Evolutionary conservation across 495 filamentous ascomycete species (phyloP).

Genomic region (Copromyces sp.): DNA sequence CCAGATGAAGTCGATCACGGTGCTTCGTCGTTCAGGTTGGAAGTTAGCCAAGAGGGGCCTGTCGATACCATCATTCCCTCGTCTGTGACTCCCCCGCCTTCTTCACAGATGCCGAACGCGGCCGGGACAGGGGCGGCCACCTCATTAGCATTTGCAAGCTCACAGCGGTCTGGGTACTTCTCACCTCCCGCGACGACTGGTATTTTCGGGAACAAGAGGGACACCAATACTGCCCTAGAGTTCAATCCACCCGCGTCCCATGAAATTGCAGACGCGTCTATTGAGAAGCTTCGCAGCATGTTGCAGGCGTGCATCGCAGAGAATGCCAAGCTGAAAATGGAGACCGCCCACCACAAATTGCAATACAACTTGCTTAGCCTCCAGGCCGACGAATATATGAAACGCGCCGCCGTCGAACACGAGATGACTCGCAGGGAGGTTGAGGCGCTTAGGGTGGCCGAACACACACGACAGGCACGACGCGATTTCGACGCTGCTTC

Average conservation of each 20-base stretch:
- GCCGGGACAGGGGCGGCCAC: slow-evolving; percentile 19
- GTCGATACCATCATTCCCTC: slow-evolving; percentile 31
- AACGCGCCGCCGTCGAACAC: slow-evolving; percentile 84
- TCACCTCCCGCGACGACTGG: slow-evolving; percentile 46
- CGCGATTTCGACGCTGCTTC: slow-evolving; percentile 31
- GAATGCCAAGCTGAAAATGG: slow-evolving; percentile 59
- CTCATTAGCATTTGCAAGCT: slow-evolving; percentile 34
- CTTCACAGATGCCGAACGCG: slow-evolving; percentile 49
- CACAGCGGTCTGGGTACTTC: slow-evolving; percentile 32
- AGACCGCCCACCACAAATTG: slow-evolving; percentile 82
- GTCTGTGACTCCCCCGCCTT: slow-evolving; percentile 65
- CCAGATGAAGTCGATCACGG: slow-evolving; percentile 21
- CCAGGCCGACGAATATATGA: slow-evolving; percentile 75
- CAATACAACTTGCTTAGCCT: slow-evolving; percentile 82
- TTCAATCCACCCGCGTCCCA: slow-evolving; percentile 49
- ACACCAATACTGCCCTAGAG: slow-evolving; percentile 37
- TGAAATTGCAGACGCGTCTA: slow-evolving; percentile 52
- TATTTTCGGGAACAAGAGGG: slow-evolving; percentile 40
- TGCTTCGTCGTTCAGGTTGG: slow-evolving; percentile 26
- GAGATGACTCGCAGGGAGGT: slow-evolving; percentile 88
- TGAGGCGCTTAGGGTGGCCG: slow-evolving; percentile 64
- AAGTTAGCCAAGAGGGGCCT: slow-evolving; percentile 29
- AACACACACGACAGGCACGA: slow-evolving; percentile 39
- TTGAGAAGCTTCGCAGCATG: slow-evolving; percentile 47
- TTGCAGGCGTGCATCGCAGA: slow-evolving; percentile 43